phyloP scores from a whole-genome alignment of 176 grass and related monocot species.

The Zea luxurians region DNA sequence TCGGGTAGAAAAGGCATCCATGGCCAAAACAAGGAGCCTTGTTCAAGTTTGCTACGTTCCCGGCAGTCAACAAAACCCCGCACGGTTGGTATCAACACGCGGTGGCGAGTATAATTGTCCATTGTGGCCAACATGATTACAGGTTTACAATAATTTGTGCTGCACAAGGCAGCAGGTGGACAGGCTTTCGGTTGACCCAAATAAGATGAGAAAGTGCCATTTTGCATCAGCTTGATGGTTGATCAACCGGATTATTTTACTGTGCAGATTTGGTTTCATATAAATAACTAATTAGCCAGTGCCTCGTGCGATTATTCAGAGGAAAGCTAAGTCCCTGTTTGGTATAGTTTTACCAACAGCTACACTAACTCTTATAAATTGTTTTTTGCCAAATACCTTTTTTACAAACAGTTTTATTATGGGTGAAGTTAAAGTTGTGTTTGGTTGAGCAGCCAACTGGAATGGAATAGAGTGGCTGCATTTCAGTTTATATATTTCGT shows the following conservation, averaged over 20 bases:
- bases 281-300: background rate
- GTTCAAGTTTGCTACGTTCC: slow-evolving; percentile 39
- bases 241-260: background rate
- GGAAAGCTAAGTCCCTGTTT: background rate
- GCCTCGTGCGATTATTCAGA: too few relatives aligned
- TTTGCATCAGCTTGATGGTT: background rate
- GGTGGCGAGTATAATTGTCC: slow-evolving; percentile 23
- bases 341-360: too few relatives aligned
- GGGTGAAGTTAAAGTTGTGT: too few relatives aligned
- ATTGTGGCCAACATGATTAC: background rate
- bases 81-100: slow-evolving; percentile 31
- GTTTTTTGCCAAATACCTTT: too few relatives aligned
- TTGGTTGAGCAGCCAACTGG: too few relatives aligned
- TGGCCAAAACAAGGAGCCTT: slow-evolving; percentile 39
- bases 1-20: background rate
- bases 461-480: too few relatives aligned
- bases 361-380: too few relatives aligned
- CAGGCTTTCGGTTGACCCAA: background rate
- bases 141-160: background rate
- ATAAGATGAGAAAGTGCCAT: background rate
- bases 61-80: slow-evolving; percentile 8
- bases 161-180: background rate
- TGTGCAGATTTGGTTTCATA: background rate
- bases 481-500: too few relatives aligned
- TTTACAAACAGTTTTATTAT: too few relatives aligned